Base-by-base conservation (phyloP, 2,329 filamentous ascomycete genomes). In the Cladophialophora exuberans region DNA sequence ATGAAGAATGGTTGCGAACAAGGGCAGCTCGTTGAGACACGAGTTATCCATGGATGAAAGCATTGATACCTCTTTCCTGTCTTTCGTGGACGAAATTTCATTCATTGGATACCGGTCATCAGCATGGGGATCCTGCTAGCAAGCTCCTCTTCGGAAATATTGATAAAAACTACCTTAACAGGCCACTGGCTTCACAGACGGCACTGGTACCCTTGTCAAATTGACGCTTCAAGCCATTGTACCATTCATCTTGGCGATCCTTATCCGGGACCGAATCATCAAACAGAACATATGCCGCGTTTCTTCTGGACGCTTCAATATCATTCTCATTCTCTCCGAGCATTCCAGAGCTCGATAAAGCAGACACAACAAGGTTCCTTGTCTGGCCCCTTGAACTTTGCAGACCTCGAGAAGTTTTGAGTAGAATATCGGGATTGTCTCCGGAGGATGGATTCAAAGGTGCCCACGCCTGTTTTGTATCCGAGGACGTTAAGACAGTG, bases 401-500 rank as follows among this genome's bases (percentile, higher is more conserved):
- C 15, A 62, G 39, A 9, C 61, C 62, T 15, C 55, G 49, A 6
- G 48, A 31, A 23, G 58, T 59, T 9, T 51, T 49, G 23, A 64
- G 52, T 9, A 64, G 51, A 5, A 64, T 25, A 6, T 62, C 62
- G 17, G 62, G 62, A 26, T 64, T 44, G n/a, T 52, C 30, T 10
- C 59, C 52, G 3, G 53, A 56, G n/a, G 56, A 51, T 18, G 49
- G 44, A 47, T 54, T 51, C n/a, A 64, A 41, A 1, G 53, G 57
- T 26, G 56, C 46, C 62, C 62, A 64, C 9, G 43, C 45, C 38
- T 55, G 54, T 18, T 46, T 57, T 13, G 52, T 38, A 18, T 33
- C 46, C 2, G 33, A 23, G 4, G 54, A 46, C 7, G 38, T 62
- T n/a, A 77, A 62, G 35, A 75, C 60, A 3, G 66, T 52, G 51